Evolutionary conservation across 768 basidiomycete genomes (phyloP).

Genomic region (Trametes villosa): DNA sequence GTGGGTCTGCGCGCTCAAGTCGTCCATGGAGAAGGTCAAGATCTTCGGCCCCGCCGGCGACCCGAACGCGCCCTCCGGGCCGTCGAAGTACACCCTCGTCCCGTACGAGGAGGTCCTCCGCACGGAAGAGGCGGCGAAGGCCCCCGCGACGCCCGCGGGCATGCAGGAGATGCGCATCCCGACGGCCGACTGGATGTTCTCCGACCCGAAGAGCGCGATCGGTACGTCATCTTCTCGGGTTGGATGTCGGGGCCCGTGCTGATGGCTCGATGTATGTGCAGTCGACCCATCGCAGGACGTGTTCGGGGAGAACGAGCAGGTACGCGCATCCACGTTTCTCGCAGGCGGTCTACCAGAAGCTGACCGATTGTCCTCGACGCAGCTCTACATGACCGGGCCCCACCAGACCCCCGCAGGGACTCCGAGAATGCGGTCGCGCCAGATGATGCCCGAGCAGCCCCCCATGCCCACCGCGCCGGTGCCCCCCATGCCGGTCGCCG

Average conservation of each 20-base stretch:
- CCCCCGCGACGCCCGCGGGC: slow-evolving; percentile 1
- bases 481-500: background rate
- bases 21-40: slow-evolving; percentile 64
- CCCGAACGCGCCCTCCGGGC: slow-evolving; percentile 56
- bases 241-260: background rate
- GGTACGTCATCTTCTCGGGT: slow-evolving; percentile 20
- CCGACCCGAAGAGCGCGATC: slow-evolving; percentile 31
- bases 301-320: slow-evolving; percentile 28
- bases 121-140: slow-evolving; percentile 17
- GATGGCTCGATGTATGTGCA: background rate
- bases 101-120: slow-evolving; percentile 68
- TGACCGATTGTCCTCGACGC: background rate
- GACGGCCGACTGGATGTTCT: slow-evolving; percentile 27
- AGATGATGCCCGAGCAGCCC: slow-evolving; percentile 10
- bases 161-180: slow-evolving; percentile 24
- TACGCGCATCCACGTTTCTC: background rate
- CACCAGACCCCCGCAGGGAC: slow-evolving; percentile 8
- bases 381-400: slow-evolving; percentile 27
- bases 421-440: slow-evolving; percentile 8
- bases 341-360: background rate
- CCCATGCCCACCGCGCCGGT: slow-evolving; percentile 9
- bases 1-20: slow-evolving; percentile 89
- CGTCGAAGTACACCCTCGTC: slow-evolving; percentile 66
- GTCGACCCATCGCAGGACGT: slow-evolving; percentile 32
- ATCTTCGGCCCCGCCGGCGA: slow-evolving; percentile 71